Evolutionary conservation across 73 alveolate genomes (phyloP).

Genomic region (Symbiodinium pilosum): DNA sequence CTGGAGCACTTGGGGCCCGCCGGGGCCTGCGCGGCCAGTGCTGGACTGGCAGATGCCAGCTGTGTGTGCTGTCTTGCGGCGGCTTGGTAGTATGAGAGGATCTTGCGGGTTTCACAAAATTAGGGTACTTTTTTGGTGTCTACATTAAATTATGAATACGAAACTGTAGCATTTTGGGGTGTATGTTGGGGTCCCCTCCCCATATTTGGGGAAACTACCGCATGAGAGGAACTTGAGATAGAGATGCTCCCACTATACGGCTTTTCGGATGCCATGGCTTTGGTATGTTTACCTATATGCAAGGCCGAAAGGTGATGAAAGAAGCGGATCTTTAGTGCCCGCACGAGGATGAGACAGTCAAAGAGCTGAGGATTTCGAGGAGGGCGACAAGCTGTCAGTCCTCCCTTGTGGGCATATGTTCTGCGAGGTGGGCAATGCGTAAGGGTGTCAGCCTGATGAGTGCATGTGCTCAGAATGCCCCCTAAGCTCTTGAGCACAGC

Average conservation of each 20-base stretch:
- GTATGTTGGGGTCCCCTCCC: too few relatives aligned
- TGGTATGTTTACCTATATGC: neutral
- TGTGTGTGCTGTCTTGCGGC: constrained; percentile 68
- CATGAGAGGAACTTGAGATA: too few relatives aligned
- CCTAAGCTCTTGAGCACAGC: too few relatives aligned
- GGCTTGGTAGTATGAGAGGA: constrained; percentile 30
- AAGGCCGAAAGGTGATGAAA: neutral
- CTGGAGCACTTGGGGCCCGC: neutral
- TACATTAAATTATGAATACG: neutral
- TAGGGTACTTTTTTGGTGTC: neutral
- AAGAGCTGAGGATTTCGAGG: constrained; percentile 28
- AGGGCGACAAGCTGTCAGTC: constrained; percentile 17
- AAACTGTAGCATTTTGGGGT: neutral
- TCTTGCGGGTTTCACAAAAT: too few relatives aligned
- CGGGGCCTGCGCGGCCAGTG: neutral
- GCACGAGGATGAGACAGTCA: too few relatives aligned
- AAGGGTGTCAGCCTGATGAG: too few relatives aligned
- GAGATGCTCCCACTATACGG: neutral
- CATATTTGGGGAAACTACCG: too few relatives aligned
- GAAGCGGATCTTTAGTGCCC: neutral
- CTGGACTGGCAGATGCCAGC: neutral
- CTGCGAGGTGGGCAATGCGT: too few relatives aligned
- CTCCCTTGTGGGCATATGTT: constrained; percentile 86
- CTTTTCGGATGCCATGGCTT: neutral
- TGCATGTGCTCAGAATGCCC: too few relatives aligned